phyloP scores from a whole-genome alignment of 192 early-diverging fungal genomes.

The Mortierella antarctica region DNA sequence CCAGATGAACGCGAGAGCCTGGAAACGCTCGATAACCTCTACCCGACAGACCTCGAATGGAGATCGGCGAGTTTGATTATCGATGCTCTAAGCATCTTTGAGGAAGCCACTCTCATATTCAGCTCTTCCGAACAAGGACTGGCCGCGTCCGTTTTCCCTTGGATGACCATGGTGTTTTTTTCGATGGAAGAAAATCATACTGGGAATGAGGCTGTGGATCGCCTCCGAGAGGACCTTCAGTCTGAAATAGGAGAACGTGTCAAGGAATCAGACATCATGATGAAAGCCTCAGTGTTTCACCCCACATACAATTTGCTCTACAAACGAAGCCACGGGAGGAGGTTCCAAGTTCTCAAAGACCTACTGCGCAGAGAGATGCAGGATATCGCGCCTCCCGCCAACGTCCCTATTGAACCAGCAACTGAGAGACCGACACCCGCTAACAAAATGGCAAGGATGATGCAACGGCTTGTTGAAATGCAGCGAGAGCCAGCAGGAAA shows the following conservation, averaged over 20 bases:
- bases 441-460: conserved; percentile 1
- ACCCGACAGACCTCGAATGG: not conserved
- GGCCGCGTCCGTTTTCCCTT: conserved; percentile 4
- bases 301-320: conserved; percentile 7
- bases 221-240: not conserved
- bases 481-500: not conserved
- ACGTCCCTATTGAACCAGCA: conserved; percentile 5
- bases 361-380: conserved; percentile 11
- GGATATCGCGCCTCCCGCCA: conserved; percentile 6
- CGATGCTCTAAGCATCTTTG: not conserved
- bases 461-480: conserved; percentile 1
- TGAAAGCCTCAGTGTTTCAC: conserved; percentile 2
- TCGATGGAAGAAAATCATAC: not conserved
- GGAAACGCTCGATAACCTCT: not conserved
- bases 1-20: conserved; percentile 2
- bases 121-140: not conserved
- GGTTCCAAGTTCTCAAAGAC: not conserved
- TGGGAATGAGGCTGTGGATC: not conserved
- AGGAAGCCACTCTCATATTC: not conserved
- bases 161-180: not conserved
- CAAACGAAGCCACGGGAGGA: not conserved
- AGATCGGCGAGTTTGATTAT: not conserved
- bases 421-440: not conserved
- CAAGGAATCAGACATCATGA: not conserved
- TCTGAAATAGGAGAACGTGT: not conserved